phyloP scores from a whole-genome alignment of 192 early-diverging fungal species.

The Linnemannia hyalina region DNA sequence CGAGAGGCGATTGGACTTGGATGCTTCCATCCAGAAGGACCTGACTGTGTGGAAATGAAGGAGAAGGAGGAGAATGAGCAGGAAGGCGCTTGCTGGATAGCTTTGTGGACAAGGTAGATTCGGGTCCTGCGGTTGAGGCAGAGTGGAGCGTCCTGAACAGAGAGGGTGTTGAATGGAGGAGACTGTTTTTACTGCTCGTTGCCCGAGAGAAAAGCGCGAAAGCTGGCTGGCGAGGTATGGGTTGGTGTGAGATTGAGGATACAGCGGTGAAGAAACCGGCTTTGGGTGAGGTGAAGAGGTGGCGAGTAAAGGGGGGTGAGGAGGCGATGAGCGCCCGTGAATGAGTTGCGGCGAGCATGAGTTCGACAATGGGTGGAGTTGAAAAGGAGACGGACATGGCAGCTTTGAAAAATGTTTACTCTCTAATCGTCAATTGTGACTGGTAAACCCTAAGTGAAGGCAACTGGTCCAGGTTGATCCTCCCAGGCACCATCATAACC shows the following conservation, averaged over 20 bases:
- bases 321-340: slow-evolving; percentile 15
- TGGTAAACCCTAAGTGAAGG: neutral
- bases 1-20: slow-evolving; percentile 8
- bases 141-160: neutral
- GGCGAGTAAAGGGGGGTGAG: neutral
- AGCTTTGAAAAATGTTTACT: neutral
- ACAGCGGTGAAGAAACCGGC: neutral
- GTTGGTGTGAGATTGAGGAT: neutral
- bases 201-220: neutral
- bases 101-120: neutral
- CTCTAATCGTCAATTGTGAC: neutral
- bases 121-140: neutral
- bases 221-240: neutral
- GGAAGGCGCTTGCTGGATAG: neutral
- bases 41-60: slow-evolving; percentile 11
- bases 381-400: neutral
- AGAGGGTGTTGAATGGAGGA: slow-evolving; percentile 5
- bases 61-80: slow-evolving; percentile 2
- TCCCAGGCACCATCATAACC: no score
- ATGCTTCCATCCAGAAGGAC: slow-evolving; percentile 17
- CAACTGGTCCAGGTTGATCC: no score
- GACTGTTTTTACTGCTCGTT: neutral
- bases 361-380: neutral
- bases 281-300: neutral
- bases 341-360: slow-evolving; percentile 19